Base-by-base conservation (phyloP, 257 asterid genomes). In the Solanum lycopersicoides region DNA sequence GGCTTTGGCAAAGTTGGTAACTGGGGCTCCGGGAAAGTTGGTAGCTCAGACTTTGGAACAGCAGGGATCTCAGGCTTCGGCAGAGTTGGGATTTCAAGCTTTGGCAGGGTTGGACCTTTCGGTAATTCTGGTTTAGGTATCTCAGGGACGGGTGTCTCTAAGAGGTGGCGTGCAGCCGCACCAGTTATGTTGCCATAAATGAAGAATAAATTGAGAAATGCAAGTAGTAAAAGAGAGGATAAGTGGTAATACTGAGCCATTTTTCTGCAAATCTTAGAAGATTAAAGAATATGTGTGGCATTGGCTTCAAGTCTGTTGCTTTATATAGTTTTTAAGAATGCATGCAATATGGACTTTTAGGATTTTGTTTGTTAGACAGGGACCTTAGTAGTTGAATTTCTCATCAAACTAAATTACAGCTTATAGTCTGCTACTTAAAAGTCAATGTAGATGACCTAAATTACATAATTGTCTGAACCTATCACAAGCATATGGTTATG, bases 311-410 rank as follows among this genome's bases (percentile, higher is more conserved):
- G 89, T 69, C 23, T 87, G 63, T 72, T 87, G 45, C 60, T 76
- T 84, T 39, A 63, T 90, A 71, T 65, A 47, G 82, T 80, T 88
- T 91, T 87, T 86, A 88, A 83, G 85, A 77, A 88, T 83, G 44
- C 15, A 12, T 66, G 83, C 41, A 87, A 86, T 47, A 42, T 53
- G 71, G 45, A 69, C n/a, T 86, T 15, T 9, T 9, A 14, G 68
- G 42, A 50, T 66, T 34, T 60, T 23, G 47, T 76, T 89, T 88
- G 91, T 79, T 91, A 79, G 41, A 85, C 42, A 89, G 39, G 11
- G 34, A 45, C 76, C 56, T 45, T 25, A 63, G 79, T 88, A 45
- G 93, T 86, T 91, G 89, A 91, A 88, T 86, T 37, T 79, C 90
- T 88, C 86, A 91, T 76, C 90, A 30, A 86, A 12, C 77, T 77